Evolutionary conservation across 257 asterid species (phyloP).

Genomic region (Penstemon davidsonii): DNA sequence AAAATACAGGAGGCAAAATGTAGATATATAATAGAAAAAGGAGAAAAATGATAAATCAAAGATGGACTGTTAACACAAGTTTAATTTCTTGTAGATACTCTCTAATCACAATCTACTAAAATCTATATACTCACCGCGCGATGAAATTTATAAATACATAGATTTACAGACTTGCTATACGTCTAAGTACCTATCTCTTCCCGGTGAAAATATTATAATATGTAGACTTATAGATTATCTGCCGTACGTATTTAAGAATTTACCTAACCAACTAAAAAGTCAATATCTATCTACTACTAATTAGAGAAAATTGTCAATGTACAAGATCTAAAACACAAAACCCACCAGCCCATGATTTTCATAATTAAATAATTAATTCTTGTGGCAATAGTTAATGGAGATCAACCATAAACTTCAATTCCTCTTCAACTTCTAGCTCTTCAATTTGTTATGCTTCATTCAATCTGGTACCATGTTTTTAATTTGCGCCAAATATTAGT

Average conservation of each 20-base stretch:
- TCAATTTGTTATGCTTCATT: constrained; percentile 26
- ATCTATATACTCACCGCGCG: neutral
- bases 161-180: neutral
- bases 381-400: constrained; percentile 14
- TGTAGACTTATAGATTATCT: too few relatives aligned
- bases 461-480: constrained; percentile 27
- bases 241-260: constrained; percentile 17
- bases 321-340: constrained; percentile 34
- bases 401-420: neutral
- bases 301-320: constrained; percentile 33
- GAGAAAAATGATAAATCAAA: too few relatives aligned
- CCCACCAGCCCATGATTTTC: constrained; percentile 21
- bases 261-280: constrained; percentile 25
- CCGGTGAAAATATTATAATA: neutral
- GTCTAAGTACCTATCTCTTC: neutral
- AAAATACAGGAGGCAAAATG: neutral
- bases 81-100: neutral
- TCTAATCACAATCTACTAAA: neutral
- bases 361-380: neutral
- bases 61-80: neutral
- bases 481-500: constrained; percentile 26
- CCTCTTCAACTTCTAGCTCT: neutral
- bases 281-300: constrained; percentile 24
- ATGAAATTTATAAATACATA: constrained; percentile 6
- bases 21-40: neutral